Base-by-base conservation (phyloP, 176 grass and related monocot genomes). In the Carex littledalei region DNA sequence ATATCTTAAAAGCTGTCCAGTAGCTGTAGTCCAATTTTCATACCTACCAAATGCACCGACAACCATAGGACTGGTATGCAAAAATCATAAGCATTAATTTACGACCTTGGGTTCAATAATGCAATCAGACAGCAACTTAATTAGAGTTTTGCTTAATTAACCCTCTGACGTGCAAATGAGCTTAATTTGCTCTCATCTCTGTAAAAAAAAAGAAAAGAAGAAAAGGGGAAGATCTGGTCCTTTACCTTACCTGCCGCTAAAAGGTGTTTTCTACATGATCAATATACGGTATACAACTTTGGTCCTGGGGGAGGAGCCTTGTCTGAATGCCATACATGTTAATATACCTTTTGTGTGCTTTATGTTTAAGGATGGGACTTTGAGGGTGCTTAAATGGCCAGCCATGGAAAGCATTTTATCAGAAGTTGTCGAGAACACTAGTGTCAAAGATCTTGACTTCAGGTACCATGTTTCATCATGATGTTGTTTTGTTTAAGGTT, bases 341-440 rank as follows among this genome's bases (percentile, higher is more conserved):
- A 78, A 77, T 56, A 24, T 71, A 58, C 26, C 37, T 77, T 85
- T 86, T 77, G 6, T 88, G 8, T 78, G 5, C 37, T 20, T 20
- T 50, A 15, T 35, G 21, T 13, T 88, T 5, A 84, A 99, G 96
- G 96, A 99, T 50, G 96, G 96, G 15, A 86, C 92, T 89, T 89
- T 99, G 83, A 90, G 90, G 84, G 87, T 95, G 17, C 95, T 99
- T 71, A 95, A 94, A 83, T 99, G 96, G 96, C 93, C 93, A 62
- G 34, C 69, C 16, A 92, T 99, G 90, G 93, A 79, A 20, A 89
- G 41, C 12, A 50, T 95, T 88, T 85, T 99, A 24, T 77, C 88
- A 92, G 91, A 95, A 91, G 61, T 80, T 76, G 91, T 89, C 76
- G 81, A 81, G 35, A 93, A 99, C 85, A 82, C 90, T 63, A 89